A percentile compares a stretch with the other conserved stretches of the same genome.
These are phyloP conservation scores for Pichia nakasei DNA, from an alignment of 805 yeast genomes.

Conservation along the genomic window DNA sequence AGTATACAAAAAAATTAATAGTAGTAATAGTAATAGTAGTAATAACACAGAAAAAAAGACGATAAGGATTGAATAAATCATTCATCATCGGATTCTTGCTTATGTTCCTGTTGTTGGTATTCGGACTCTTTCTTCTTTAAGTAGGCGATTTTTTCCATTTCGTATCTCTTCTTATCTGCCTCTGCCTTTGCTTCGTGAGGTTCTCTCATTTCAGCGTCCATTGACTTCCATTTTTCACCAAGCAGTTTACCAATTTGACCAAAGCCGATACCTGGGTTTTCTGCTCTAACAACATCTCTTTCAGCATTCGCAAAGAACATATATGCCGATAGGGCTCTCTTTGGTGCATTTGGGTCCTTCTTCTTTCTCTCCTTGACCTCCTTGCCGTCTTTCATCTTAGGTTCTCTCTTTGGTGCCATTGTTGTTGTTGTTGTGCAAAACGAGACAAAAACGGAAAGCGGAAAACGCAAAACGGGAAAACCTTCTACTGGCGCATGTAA, in stretches of 20 bases:
- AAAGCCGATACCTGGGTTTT: conserved; percentile 92
- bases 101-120: conserved; percentile 7
- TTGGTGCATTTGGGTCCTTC: conserved; percentile 95
- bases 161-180: conserved; percentile 96
- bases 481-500: too few species aligned
- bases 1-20: too few species aligned
- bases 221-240: conserved; percentile 96
- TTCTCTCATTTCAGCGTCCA: conserved; percentile 68
- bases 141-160: conserved; percentile 87
- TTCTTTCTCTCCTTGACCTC: conserved; percentile 10
- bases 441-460: too few species aligned
- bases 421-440: not conserved
- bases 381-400: not conserved
- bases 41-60: not conserved
- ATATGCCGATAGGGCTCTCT: conserved; percentile 96
- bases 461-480: too few species aligned
- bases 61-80: not conserved
- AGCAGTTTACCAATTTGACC: conserved; percentile 92
- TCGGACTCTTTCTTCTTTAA: conserved; percentile 26
- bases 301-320: conserved; percentile 98
- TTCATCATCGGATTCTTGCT: not conserved
- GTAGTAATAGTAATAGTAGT: not conserved
- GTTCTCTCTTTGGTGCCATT: not conserved
- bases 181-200: conserved; percentile 93
- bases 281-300: conserved; percentile 92